These are phyloP conservation scores for Raffaelea arxii DNA, from an alignment of 2,329 filamentous ascomycete species.

Conservation along the genomic window DNA sequence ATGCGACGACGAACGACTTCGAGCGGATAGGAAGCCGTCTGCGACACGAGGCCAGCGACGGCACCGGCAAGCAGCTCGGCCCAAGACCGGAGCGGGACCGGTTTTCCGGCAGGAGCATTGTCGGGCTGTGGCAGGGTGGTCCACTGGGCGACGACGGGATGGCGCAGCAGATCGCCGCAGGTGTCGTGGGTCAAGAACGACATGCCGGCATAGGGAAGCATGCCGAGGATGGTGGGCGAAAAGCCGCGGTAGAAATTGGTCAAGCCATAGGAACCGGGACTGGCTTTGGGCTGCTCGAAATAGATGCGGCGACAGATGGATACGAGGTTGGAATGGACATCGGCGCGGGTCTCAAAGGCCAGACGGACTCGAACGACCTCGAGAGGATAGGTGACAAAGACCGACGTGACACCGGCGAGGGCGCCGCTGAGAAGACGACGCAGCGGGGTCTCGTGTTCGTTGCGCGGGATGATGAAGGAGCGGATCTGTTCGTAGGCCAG, in stretches of 20 bases:
- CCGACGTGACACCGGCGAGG: constrained; percentile 74
- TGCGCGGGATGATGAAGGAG: constrained; percentile 60
- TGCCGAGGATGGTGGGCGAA: constrained; percentile 78
- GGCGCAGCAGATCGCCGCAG: constrained; percentile 72
- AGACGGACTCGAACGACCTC: constrained; percentile 88
- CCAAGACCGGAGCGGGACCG: constrained; percentile 68
- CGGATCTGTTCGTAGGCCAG: constrained; percentile 96
- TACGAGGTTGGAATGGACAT: constrained; percentile 59
- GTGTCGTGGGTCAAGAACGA: constrained; percentile 95
- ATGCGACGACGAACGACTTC: constrained; percentile 88
- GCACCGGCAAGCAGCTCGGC: constrained; percentile 81
- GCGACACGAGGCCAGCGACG: constrained; percentile 76
- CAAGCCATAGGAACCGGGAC: constrained; percentile 48
- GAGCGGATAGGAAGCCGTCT: constrained; percentile 86
- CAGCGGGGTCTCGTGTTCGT: constrained; percentile 67
- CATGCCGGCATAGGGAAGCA: constrained; percentile 93
- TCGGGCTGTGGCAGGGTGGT: constrained; percentile 60
- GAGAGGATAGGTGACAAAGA: constrained; percentile 92
- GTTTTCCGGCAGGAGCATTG: constrained; percentile 46
- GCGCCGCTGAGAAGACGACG: constrained; percentile 67
- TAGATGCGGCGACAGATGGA: constrained; percentile 83
- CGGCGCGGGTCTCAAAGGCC: constrained; percentile 82
- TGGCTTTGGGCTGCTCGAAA: constrained; percentile 51
- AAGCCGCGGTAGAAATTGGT: constrained; percentile 95
- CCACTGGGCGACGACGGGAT: constrained; percentile 54